Base-by-base conservation (phyloP, 192 early-diverging fungal species). In the Coemansia sp. region DNA sequence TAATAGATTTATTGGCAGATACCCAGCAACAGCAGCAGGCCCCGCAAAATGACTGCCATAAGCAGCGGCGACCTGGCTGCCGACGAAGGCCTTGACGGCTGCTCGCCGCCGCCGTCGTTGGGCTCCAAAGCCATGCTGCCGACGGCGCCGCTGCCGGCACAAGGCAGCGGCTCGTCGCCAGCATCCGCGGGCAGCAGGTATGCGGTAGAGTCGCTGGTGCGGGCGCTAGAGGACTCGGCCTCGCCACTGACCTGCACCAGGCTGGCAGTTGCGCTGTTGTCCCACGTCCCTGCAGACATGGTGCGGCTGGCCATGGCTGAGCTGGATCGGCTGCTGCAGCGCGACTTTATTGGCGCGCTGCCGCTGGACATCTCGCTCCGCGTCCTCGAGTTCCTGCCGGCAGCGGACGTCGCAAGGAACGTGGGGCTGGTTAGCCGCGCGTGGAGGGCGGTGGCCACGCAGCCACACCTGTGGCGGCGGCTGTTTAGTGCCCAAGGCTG, bases 331-430 rank as follows among this genome's bases (percentile, higher is more conserved):
- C 57, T 55, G 13, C 41, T 66, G 54, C 62, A 55, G 30, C 50
- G 63, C 45, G 69, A 73, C 47, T 66, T 73, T 56, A 43, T 66
- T 27, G 64, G 48, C n/a, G 37, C 20, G 29, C 59, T 73, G 37
- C 69, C 69, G 11, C 18, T 54, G 35, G 69, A 73, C 25, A 52
- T 73, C 14, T 31, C 64, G 7, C 56, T 56, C 11, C 49, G 38
- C 12, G 57, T 73, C 11, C 43, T 73, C 22, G 46, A 54, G 42
- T 54, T 39, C 14, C 44, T 73, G 35, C 54, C 63, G 3, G 37
- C 46, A 1, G 6, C 8, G 3, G 69, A 73, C 32, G 50, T 73
- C 39, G 57, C 51, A 8, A 16, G 37, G 8, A 62, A 18, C 36
- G 44, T 38, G 3, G 34, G 41, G 43, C 49, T 66, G 8, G 69